Conservation (phyloP, 441 rosid genomes). For the Pelargonium citronellum region DNA sequence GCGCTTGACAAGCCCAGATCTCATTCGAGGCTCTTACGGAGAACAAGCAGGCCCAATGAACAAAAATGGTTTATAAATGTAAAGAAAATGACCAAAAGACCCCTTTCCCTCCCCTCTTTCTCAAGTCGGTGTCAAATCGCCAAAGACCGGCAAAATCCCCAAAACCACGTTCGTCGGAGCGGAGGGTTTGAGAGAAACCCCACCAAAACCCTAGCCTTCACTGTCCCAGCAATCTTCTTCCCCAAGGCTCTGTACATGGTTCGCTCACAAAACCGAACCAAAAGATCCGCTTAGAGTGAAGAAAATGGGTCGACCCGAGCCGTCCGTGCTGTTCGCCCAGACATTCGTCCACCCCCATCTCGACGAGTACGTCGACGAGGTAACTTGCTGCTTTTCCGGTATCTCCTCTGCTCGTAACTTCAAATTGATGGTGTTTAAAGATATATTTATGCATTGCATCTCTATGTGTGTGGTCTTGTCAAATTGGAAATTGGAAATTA, state of each 20-base stretch:
- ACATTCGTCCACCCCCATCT: conserved; percentile 88
- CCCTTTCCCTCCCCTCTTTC: not conserved
- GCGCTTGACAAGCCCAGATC: no score
- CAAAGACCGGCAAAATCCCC: conserved; percentile 11
- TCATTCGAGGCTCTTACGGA: no score
- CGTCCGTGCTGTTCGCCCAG: conserved; percentile 86
- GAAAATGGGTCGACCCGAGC: conserved; percentile 81
- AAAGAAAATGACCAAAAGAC: no score
- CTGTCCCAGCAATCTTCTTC: not conserved
- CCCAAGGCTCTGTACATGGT: not conserved
- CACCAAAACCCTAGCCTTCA: not conserved
- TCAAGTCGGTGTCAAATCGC: conserved; percentile 2
- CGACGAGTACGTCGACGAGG: conserved; percentile 98
- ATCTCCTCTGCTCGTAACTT: not conserved
- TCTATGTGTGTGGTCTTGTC: not conserved
- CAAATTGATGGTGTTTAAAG: not conserved
- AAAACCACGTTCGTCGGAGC: not conserved
- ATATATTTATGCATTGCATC: not conserved
- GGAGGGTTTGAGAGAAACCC: not conserved
- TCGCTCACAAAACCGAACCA: not conserved
- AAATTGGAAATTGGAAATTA: not conserved
- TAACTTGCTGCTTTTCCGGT: conserved; percentile 19
- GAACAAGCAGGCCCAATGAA: no score
- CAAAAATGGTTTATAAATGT: no score
- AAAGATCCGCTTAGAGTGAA: not conserved